phyloP scores from a whole-genome alignment of 768 basidiomycete genomes.

The Leucocoprinus leucothites region DNA sequence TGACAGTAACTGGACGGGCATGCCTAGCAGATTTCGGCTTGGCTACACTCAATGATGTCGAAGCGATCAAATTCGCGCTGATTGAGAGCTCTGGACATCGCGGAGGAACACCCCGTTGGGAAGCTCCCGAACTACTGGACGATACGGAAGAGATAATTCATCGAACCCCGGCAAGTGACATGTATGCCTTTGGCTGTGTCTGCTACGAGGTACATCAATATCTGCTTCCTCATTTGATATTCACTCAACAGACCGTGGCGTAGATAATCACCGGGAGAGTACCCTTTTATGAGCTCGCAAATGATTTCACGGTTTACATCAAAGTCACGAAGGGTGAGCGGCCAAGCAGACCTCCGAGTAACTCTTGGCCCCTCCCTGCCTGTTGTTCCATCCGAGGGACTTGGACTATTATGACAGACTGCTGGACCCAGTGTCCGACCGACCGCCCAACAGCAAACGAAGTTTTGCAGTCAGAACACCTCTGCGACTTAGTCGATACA shows the following conservation, averaged over 20 bases:
- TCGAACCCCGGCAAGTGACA: constrained; percentile 1
- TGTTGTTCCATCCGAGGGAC: no score
- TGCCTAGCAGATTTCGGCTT: constrained; percentile 11
- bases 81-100: constrained; percentile 5
- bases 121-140: constrained; percentile 14
- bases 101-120: constrained; percentile 13
- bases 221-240: neutral
- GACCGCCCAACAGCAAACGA: no score
- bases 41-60: constrained; percentile 8
- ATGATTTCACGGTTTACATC: neutral
- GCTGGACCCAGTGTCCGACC: no score
- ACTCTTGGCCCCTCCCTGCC: no score
- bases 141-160: neutral
- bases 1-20: neutral
- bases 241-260: no score
- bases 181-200: constrained; percentile 13
- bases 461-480: no score
- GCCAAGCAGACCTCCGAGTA: no score
- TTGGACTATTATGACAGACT: no score
- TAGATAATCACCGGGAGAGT: constrained; percentile 12
- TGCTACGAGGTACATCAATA: constrained; percentile 13
- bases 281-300: constrained; percentile 18
- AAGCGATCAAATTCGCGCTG: constrained; percentile 9
- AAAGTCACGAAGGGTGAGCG: neutral
- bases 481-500: no score